Evolutionary conservation across 2,329 filamentous ascomycete species (phyloP).

Genomic region (Diaporthe citriasiana): DNA sequence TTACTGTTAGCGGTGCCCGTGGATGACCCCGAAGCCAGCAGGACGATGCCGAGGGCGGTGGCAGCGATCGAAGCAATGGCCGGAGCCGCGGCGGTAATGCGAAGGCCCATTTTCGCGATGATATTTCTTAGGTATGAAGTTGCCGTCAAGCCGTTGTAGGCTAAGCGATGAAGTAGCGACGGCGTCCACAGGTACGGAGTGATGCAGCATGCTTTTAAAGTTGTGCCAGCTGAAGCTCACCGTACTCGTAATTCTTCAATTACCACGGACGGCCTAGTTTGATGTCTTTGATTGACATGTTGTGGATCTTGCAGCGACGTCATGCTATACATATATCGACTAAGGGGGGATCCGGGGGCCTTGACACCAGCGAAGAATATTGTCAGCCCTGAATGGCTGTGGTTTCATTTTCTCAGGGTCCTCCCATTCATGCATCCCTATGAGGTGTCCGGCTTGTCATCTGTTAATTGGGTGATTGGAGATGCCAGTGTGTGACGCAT

Average conservation of each 20-base stretch:
- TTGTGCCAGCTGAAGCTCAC: not conserved
- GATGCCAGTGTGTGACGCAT: slow-evolving; percentile 12
- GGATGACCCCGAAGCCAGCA: slow-evolving; percentile 23
- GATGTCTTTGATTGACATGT: not conserved
- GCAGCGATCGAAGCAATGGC: slow-evolving; percentile 22
- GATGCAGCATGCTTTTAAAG: slow-evolving; percentile 8
- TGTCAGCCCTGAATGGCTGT: slow-evolving; percentile 7
- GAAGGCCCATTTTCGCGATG: slow-evolving; percentile 15
- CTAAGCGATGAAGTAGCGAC: not conserved
- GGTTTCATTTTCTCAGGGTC: slow-evolving; percentile 15
- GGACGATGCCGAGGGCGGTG: slow-evolving; percentile 25
- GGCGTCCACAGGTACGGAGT: no score
- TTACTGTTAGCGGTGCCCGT: slow-evolving; percentile 25
- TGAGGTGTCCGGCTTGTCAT: not conserved
- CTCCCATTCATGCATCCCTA: not conserved
- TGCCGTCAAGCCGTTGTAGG: not conserved
- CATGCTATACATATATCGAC: not conserved
- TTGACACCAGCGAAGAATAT: not conserved
- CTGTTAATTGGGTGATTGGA: slow-evolving; percentile 2
- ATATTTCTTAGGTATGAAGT: not conserved
- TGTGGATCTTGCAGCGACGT: slow-evolving; percentile 8
- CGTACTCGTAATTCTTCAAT: slow-evolving; percentile 14
- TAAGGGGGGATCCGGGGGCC: not conserved
- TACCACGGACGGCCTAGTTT: slow-evolving; percentile 20
- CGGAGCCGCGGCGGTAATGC: slow-evolving; percentile 21